Conservation (phyloP, 495 filamentous ascomycete species). For the Aspergillus baeticus region DNA sequence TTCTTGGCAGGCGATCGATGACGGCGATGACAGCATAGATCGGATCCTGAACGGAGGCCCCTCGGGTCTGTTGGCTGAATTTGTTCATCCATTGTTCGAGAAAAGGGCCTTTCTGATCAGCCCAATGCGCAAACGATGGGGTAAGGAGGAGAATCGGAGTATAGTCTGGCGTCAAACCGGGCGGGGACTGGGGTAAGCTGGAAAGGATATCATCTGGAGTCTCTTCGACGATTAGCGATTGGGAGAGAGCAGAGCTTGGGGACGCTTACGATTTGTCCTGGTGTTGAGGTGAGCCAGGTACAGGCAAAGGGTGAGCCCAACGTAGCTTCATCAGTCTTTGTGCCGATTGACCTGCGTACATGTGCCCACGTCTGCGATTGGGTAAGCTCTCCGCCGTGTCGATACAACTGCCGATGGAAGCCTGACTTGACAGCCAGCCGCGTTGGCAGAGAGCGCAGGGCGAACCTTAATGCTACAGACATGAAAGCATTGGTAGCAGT, state of each 20-base stretch:
- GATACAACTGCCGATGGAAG: slow-evolving; percentile 11
- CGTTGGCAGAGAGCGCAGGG: slow-evolving; percentile 18
- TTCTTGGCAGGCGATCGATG: slow-evolving; percentile 36
- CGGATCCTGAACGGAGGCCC: neutral
- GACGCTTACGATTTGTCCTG: slow-evolving; percentile 32
- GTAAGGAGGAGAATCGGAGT: slow-evolving; percentile 39
- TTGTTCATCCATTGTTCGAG: slow-evolving; percentile 30
- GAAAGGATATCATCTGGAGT: slow-evolving; percentile 34
- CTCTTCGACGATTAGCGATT: slow-evolving; percentile 22
- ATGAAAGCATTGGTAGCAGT: slow-evolving; percentile 19
- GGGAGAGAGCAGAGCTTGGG: neutral
- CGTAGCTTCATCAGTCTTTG: slow-evolving; percentile 14
- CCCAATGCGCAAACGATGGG: slow-evolving; percentile 41
- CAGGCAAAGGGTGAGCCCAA: slow-evolving; percentile 24
- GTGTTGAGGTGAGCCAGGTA: slow-evolving; percentile 41
- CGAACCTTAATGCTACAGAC: slow-evolving; percentile 18
- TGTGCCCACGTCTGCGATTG: neutral
- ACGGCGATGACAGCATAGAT: slow-evolving; percentile 35
- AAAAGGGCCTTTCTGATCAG: slow-evolving; percentile 32
- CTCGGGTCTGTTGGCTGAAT: slow-evolving; percentile 15
- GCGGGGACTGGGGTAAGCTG: slow-evolving; percentile 19
- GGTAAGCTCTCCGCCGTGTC: neutral
- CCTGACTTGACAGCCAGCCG: slow-evolving; percentile 11
- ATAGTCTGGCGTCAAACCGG: slow-evolving; percentile 9
- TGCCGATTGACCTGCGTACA: slow-evolving; percentile 21